Base-by-base conservation (phyloP, 2,329 filamentous ascomycete species). In the Phialemoniopsis sp. region DNA sequence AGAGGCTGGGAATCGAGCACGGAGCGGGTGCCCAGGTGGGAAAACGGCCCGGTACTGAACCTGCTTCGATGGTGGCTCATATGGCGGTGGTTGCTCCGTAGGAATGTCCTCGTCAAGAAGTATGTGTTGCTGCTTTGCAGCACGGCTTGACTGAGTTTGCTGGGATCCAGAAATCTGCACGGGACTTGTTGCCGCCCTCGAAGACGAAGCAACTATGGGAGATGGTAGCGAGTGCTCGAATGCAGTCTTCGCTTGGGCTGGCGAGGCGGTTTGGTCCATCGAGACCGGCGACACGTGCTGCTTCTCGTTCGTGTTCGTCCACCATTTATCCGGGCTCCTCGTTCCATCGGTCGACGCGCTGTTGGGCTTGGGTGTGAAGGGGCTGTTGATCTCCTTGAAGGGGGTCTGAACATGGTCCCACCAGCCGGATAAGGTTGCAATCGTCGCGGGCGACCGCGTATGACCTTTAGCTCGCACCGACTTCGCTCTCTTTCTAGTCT, bases 331-430 rank as follows among this genome's bases (percentile, higher is more conserved):
- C 4, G 53, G 50, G 55, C 35, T 46, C 55, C 42, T 46, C 42
- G 29, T 46, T 57, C 43, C 34, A 26, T 54, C 42, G 45, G 52
- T 21, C 50, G 57, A 29, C 49, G 38, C 16, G 46, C 36, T 38
- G 39, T 54, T 58, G 36, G 57, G 41, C 49, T 52, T 60, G 34
- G 62, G 60, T 34, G 61, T 64, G 34, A 66, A 62, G 16, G 73
- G 68, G 29, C 68, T 70, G 13, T 60, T 51, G 49, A 71, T 49
- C 28, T 52, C 68, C 13, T 62, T 51, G 51, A 89, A 89, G 1
- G 85, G 85, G 2, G 85, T 86, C 8, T 76, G 82, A 40, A 89
- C 78, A 47, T 86, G 73, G 51, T 87, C 86, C 85, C 85, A 89
- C 85, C 85, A 89, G 15, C 85, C 85, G 18, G 82, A 83, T 40